Base-by-base conservation (phyloP, 306 rosid species). In the Vigna hirtella region DNA sequence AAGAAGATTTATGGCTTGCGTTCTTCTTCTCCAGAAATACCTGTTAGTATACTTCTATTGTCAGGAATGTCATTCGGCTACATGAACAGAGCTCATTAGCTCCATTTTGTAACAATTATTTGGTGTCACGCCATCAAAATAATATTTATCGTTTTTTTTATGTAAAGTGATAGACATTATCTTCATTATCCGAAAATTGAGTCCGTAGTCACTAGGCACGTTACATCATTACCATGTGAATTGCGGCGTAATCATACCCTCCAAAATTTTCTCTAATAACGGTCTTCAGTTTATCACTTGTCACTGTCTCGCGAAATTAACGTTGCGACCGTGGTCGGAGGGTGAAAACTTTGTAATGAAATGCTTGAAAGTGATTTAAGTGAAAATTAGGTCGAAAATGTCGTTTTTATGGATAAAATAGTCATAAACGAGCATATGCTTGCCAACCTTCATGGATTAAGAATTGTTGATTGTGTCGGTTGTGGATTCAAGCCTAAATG, bases 1-100 rank as follows among this genome's bases (percentile, higher is more conserved):
- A 20, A 79, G 74, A 40, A 62, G 32, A 11, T 43, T 50, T 73
- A 28, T 63, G 30, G 48, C 16, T 45, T 77, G 52, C 11, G 3
- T 52, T 76, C 66, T 69, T 68, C 58, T 52, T 38, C 16, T n/a
- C 47, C n/a, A 58, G 72, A 68, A 81, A 69, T 45, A 55, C 40
- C 7, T 72, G 18, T 16, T 67, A 26, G 72, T 52, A 20, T 79
- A 43, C 18, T 40, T 30, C 18, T 45, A n/a, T 52, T 40, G 6
- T 38, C 49, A 36, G 42, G 42, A 36, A 36, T 36, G 8, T 6
- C 42, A 6, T 36, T 36, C 7, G 42, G 42, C 42, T 36, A 34
- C 3, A 40, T 8, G 9, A 40, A 9, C 43, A 38, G 43, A 38
- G 43, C 9, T 36, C 1, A 32, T 66, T 42, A 67, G 36, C 38